Base-by-base conservation (phyloP, 345 rosid species). In the Ceriops decandra region DNA sequence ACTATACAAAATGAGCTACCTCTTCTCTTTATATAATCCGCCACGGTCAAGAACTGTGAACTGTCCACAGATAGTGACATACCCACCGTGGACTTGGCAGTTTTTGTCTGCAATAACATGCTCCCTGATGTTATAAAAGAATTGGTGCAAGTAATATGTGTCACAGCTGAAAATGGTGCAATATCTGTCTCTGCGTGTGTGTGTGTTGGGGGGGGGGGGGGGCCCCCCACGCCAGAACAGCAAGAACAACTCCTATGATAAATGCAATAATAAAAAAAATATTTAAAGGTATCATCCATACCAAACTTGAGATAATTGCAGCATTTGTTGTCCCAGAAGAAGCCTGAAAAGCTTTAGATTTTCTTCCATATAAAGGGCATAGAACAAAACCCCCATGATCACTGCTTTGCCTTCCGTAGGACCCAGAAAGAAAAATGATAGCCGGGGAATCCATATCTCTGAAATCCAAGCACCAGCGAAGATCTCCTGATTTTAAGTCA, bases 371-470 rank as follows among this genome's bases (percentile, higher is more conserved):
- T 71, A 90, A 81, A 42, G 97, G 90, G 74, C 96, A 87, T 63
- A 95, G 86, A 80, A 95, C 79, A 79, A 95, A 95, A 75, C 93
- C 93, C 42, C 90, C 88, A 75, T 78, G 70, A 71, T 91, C 98
- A 0, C 75, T 51, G 63, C 74, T 76, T 81, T 83, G 91, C 77
- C 87, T 74, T 63, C 91, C 88, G 76, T 84, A 88, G 10, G 85
- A 78, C 85, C 89, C 97, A 63, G 90, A 79, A 54, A 95, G 87
- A 57, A 84, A 84, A 71, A 91, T 51, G 30, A 95, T 77, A 58
- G 98, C 90, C 1, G 99, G 98, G 59, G 99, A 91, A 73, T 68
- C 79, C 97, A 91, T 91, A 68, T 95, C 98, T 87, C 98, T 91
- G 68, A 95, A 95, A 76, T 95, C 99, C 84, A 95, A 85, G 80